Conservation (phyloP, 2,329 filamentous ascomycete species). For the Microdochium bolleyi region DNA sequence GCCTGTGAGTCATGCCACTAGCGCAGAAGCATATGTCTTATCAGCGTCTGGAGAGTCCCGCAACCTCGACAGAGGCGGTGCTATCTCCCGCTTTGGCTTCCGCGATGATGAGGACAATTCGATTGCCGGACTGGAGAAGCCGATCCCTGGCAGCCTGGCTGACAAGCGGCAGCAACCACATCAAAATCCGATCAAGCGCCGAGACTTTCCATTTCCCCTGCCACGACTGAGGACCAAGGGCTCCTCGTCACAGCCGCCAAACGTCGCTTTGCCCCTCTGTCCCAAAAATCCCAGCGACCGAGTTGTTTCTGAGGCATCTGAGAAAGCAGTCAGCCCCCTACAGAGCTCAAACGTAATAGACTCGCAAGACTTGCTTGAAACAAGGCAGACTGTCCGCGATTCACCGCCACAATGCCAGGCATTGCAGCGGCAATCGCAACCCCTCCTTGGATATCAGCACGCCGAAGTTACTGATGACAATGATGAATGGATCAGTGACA, state of each 20-base stretch:
- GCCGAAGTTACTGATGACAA: neutral
- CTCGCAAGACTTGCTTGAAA: conserved; percentile 14
- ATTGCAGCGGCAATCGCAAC: neutral
- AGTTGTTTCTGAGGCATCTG: neutral
- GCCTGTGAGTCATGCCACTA: neutral
- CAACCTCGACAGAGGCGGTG: conserved; percentile 3
- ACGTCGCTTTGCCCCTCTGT: neutral
- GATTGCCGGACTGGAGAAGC: neutral
- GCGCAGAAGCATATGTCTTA: conserved; percentile 2
- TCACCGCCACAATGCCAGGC: neutral
- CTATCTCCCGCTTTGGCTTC: conserved; percentile 5
- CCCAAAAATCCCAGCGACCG: neutral
- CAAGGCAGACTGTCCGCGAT: conserved; percentile 6
- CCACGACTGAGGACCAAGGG: neutral
- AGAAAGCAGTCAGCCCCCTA: conserved; percentile 3
- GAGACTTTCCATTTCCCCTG: neutral
- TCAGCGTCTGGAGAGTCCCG: conserved; percentile 3
- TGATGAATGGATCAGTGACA: neutral
- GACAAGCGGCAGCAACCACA: neutral
- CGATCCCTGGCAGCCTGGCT: neutral
- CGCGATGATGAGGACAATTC: conserved; percentile 5
- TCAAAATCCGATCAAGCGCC: neutral
- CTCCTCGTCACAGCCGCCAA: neutral
- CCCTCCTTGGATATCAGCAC: neutral
- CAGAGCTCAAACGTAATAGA: conserved; percentile 9